Base-by-base conservation (phyloP, 1,139 yeast genomes). In the Kluyveromyces sp. region DNA sequence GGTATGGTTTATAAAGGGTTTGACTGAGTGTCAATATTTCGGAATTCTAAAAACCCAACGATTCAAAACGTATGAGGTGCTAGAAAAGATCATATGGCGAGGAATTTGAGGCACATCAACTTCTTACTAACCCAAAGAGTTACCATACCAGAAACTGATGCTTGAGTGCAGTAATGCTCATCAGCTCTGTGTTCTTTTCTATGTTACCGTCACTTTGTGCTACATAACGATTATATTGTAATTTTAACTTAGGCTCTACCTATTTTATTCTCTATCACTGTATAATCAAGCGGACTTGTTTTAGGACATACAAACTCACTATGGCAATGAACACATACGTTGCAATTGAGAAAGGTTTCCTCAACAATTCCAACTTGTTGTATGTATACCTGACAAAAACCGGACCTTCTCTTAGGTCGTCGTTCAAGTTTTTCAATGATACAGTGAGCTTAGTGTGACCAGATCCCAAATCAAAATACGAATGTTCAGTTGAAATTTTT, bases 361-460 rank as follows among this genome's bases (percentile, higher is more conserved):
- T 66, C 59, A 77, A 67, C 60, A 77, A 74, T 48, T 73, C 76
- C 34, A 65, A 57, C 12, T 66, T 61, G 17, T 86, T 66, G 63
- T 78, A 85, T 52, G 68, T 72, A 65, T 89, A 92, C 49, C 74
- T 71, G 42, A 89, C 68, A 46, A 74, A 67, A 7, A 88, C 65
- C 42, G 78, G 78, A 33, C 79, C 69, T 39, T 70, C 68, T 47
- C 75, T 70, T 61, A 84, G 71, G 48, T 80, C 88, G 61, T 85
- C 95, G 50, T 85, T 74, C 52, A 89, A 61, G 60, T 85, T 82
- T 22, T 65, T 60, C 61, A 73, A 85, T 33, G 68, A 67, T 43
- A 88, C 65, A 15, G 80, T 74, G n/a, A 86, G 75, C 53, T 84
- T 83, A 32, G 85, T 80, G 54, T 92, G 94, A 22, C 98, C 98